phyloP scores from a whole-genome alignment of 306 rosid species.

The Castanea mollissima region DNA sequence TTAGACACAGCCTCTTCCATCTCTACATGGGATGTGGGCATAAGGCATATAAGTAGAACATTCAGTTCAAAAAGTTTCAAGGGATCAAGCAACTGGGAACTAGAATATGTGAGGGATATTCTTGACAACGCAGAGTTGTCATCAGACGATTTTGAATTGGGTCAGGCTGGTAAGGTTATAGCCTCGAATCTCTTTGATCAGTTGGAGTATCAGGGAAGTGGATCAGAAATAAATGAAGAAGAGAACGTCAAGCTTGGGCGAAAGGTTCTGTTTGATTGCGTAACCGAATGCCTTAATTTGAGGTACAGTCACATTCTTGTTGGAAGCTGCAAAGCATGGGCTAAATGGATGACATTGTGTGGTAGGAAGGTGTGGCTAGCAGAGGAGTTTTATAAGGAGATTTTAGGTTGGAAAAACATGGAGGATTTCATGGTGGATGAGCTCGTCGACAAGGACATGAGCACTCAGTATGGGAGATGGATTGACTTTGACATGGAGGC shows the following conservation, averaged over 20 bases:
- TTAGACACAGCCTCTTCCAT: slow-evolving; percentile 42
- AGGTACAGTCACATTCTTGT: slow-evolving; percentile 38
- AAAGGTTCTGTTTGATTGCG: slow-evolving; percentile 63
- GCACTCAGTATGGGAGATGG: slow-evolving; percentile 74
- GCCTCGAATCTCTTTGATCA: slow-evolving; percentile 55
- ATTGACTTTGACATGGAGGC: slow-evolving; percentile 59
- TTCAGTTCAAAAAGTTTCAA: slow-evolving; percentile 25
- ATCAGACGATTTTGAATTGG: slow-evolving; percentile 49
- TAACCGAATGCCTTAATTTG: slow-evolving; percentile 51
- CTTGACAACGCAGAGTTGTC: slow-evolving; percentile 47
- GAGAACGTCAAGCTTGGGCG: slow-evolving; percentile 43
- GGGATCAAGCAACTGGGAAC: slow-evolving; percentile 53
- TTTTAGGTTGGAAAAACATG: slow-evolving; percentile 51
- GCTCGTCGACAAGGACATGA: slow-evolving; percentile 76
- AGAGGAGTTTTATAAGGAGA: slow-evolving; percentile 60
- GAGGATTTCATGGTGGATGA: slow-evolving; percentile 72
- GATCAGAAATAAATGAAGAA: slow-evolving; percentile 26
- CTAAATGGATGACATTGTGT: slow-evolving; percentile 36
- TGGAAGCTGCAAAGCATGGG: slow-evolving; percentile 56
- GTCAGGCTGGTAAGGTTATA: slow-evolving; percentile 35
- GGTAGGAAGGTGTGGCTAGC: slow-evolving; percentile 48
- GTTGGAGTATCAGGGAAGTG: slow-evolving; percentile 42
- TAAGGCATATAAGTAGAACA: slow-evolving; percentile 25
- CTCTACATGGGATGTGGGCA: slow-evolving; percentile 12
- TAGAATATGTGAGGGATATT: slow-evolving; percentile 55